Conservation (phyloP, 352 stramenopile genomes). For the Pythium phragmitis region DNA sequence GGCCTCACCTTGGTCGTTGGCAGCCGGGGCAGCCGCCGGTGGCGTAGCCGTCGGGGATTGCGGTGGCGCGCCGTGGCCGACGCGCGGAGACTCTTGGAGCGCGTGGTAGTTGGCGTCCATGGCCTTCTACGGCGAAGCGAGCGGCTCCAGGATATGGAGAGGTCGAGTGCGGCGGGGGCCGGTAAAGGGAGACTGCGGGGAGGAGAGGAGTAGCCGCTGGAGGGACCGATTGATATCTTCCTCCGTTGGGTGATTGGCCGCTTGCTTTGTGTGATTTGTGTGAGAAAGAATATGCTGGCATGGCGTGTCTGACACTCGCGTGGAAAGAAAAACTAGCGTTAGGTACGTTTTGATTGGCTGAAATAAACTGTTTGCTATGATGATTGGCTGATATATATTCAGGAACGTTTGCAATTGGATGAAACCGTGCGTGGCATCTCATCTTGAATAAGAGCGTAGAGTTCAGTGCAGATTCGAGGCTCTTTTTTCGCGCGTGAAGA, state of each 20-base stretch:
- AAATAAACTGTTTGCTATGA: not conserved
- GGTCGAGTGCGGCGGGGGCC: not conserved
- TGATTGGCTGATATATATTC: constrained; percentile 10
- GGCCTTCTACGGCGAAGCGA: not conserved
- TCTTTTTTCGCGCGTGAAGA: not conserved
- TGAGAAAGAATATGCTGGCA: not conserved
- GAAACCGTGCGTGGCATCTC: constrained; percentile 10
- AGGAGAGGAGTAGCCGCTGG: not conserved
- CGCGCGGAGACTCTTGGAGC: constrained; percentile 23
- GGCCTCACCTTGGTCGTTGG: constrained; percentile 10
- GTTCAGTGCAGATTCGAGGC: constrained; percentile 12
- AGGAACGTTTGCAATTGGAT: constrained; percentile 1
- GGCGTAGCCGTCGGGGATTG: not conserved
- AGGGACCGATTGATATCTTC: not conserved
- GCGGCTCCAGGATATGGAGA: not conserved
- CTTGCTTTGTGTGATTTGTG: not conserved
- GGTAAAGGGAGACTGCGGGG: constrained; percentile 6
- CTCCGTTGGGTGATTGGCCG: not conserved
- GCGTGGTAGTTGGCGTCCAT: constrained; percentile 26
- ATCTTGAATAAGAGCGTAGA: constrained; percentile 21
- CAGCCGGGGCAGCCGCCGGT: not conserved
- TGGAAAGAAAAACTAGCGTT: not conserved
- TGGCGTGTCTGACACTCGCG: constrained; percentile 4
- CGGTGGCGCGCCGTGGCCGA: constrained; percentile 2
- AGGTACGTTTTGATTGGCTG: not conserved